These are phyloP conservation scores for Stereocaulon alpinum DNA, from an alignment of 495 filamentous ascomycete genomes.

Conservation along the genomic window DNA sequence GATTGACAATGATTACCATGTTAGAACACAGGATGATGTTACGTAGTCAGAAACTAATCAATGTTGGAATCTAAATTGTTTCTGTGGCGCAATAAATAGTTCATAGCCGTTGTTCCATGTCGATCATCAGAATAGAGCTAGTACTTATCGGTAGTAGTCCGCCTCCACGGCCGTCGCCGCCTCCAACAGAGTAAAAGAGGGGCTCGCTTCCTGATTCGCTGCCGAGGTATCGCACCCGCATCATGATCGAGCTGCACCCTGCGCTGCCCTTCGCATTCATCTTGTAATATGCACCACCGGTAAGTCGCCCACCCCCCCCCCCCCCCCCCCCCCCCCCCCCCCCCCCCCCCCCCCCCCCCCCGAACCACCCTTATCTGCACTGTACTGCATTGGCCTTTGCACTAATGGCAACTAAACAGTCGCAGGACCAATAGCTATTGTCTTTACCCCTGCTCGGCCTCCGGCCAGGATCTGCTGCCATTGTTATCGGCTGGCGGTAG, in stretches of 20 bases:
- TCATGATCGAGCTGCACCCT: slow-evolving; percentile 5
- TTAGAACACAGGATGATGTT: too few species aligned
- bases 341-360: slow-evolving; percentile 1
- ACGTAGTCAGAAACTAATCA: too few species aligned
- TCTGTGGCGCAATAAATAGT: background rate
- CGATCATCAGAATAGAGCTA: background rate
- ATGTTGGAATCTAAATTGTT: background rate
- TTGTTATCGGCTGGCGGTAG: slow-evolving; percentile 18
- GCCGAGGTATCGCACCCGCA: slow-evolving; percentile 8
- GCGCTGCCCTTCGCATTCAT: background rate
- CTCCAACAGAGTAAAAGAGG: slow-evolving; percentile 4
- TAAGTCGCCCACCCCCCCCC: slow-evolving; percentile 1
- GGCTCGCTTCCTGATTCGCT: slow-evolving; percentile 1
- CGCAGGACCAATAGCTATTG: background rate
- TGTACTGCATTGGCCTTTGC: background rate
- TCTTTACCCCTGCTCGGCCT: slow-evolving; percentile 3
- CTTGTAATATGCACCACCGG: slow-evolving; percentile 10
- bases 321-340: background rate
- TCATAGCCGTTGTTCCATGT: background rate
- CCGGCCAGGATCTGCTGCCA: background rate
- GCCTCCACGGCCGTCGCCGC: slow-evolving; percentile 9
- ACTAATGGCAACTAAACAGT: background rate
- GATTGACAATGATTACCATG: too few species aligned
- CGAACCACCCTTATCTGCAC: slow-evolving; percentile 17
- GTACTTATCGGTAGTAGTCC: background rate